Evolutionary conservation across 139 green algal genomes (phyloP).

Genomic region (Choricystis sp.): DNA sequence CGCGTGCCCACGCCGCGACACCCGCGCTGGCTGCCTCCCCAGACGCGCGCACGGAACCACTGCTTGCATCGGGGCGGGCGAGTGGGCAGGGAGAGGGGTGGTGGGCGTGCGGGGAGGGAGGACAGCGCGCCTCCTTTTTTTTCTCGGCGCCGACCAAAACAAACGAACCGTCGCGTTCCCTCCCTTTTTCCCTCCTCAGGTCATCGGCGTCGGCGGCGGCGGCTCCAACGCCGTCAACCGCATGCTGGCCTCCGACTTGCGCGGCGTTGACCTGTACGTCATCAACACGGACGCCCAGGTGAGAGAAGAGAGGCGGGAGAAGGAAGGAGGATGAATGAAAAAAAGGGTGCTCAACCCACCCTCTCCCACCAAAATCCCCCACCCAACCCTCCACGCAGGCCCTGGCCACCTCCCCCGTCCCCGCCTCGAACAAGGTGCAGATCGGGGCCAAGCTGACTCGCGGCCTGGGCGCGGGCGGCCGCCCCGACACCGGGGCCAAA

Average conservation of each 20-base stretch:
- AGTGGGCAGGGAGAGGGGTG: no score
- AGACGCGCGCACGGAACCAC: no score
- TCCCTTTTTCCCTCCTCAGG: conserved; percentile 23
- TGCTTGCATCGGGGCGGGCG: no score
- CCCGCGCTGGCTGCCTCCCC: no score
- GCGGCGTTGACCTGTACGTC: conserved; percentile 35
- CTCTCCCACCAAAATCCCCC: background rate
- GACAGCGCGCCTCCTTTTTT: no score
- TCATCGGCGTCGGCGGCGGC: conserved; percentile 84
- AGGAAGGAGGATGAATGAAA: background rate
- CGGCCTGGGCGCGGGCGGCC: conserved; percentile 76
- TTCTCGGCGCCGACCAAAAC: background rate
- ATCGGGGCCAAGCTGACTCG: conserved; percentile 74
- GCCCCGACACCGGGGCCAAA: conserved; percentile 55
- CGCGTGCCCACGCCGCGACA: no score
- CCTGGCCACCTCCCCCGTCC: conserved; percentile 48
- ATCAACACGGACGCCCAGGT: conserved; percentile 89
- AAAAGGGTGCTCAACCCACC: background rate
- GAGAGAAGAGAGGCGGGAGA: background rate
- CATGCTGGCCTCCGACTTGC: conserved; percentile 62
- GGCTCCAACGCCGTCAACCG: conserved; percentile 90
- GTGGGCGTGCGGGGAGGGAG: no score
- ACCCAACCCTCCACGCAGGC: conserved; percentile 26
- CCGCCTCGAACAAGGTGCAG: conserved; percentile 47
- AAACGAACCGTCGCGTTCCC: background rate